These are phyloP conservation scores for Parascedosporium putredinis DNA, from an alignment of 2,329 filamentous ascomycete species.

Conservation along the genomic window DNA sequence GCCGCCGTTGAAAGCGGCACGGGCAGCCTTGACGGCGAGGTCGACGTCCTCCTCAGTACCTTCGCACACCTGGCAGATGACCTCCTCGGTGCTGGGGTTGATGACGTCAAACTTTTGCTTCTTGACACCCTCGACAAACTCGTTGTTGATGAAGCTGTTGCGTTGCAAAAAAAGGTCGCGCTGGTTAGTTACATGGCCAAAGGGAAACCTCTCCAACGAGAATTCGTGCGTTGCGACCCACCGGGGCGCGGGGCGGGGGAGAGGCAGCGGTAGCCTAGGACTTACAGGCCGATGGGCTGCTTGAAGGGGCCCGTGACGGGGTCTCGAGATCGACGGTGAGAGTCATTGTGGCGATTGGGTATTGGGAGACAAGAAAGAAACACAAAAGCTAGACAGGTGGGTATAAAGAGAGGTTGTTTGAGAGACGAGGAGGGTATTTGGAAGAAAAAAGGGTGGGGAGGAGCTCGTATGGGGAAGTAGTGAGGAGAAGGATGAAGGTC, in stretches of 20 bases:
- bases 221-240: no score
- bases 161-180: no score
- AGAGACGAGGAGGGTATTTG: not conserved
- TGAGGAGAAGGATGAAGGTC: not conserved
- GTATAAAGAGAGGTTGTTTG: not conserved
- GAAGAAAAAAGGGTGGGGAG: not conserved
- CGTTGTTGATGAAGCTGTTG: constrained; percentile 78
- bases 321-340: constrained; percentile 56
- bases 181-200: no score
- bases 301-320: constrained; percentile 47
- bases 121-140: constrained; percentile 69
- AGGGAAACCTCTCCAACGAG: no score
- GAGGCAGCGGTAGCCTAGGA: constrained; percentile 10
- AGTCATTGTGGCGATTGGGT: constrained; percentile 23
- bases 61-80: constrained; percentile 74
- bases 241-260: not conserved
- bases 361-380: not conserved
- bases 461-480: not conserved
- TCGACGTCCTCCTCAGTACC: constrained; percentile 79
- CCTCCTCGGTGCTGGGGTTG: constrained; percentile 77
- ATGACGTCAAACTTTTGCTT: constrained; percentile 88
- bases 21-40: constrained; percentile 73
- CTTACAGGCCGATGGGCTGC: constrained; percentile 54
- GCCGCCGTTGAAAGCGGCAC: constrained; percentile 69
- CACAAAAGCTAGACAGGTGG: not conserved